These are phyloP conservation scores for Cokeromyces recurvatus DNA, from an alignment of 371 early-diverging fungal genomes.

Conservation along the genomic window DNA sequence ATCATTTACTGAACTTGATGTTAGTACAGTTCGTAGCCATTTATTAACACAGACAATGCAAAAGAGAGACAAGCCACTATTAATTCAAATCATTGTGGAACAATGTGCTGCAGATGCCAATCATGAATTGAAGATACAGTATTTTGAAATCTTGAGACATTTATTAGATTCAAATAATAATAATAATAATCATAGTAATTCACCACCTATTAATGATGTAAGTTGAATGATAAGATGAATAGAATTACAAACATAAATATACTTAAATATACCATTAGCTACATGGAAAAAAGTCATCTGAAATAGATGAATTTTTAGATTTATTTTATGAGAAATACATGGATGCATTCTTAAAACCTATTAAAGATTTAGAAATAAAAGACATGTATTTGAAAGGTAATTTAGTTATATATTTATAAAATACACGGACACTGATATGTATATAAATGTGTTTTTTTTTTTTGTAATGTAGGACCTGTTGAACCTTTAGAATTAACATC, in stretches of 20 bases:
- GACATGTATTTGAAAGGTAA: conserved; percentile 27
- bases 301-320: conserved; percentile 69
- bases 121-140: conserved; percentile 63
- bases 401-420: too few species aligned
- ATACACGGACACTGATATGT: too few species aligned
- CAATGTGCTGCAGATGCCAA: conserved; percentile 58
- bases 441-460: too few species aligned
- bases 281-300: conserved; percentile 42
- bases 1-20: conserved; percentile 66
- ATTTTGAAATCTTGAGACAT: conserved; percentile 66
- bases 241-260: background rate
- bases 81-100: conserved; percentile 46
- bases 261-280: background rate
- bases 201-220: conserved; percentile 11
- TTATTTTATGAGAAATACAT: conserved; percentile 70
- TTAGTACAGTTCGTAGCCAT: conserved; percentile 52
- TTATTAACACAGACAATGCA: conserved; percentile 58
- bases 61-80: background rate
- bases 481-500: conserved; percentile 24
- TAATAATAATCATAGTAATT: background rate
- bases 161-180: conserved; percentile 62
- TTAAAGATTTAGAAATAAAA: conserved; percentile 40
- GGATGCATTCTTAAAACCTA: conserved; percentile 51
- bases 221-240: conserved; percentile 2
- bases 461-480: too few species aligned